phyloP scores from a whole-genome alignment of 495 filamentous ascomycete species.

The Penicillium fimorum region DNA sequence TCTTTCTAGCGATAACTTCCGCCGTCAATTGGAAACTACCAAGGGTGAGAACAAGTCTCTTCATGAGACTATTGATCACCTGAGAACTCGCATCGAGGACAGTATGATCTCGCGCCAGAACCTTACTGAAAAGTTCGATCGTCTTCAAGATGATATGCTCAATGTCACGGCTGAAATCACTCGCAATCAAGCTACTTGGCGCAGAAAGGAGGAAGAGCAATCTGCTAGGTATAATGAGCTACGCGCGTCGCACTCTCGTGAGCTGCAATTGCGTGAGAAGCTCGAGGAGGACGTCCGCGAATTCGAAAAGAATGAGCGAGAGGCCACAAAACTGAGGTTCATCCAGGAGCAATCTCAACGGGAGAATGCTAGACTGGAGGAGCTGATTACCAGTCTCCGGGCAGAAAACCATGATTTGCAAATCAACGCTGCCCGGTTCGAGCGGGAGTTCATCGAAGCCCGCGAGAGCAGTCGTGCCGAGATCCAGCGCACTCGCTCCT shows the following conservation, averaged over 20 bases:
- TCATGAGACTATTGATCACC: constrained; percentile 62
- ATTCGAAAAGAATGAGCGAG: constrained; percentile 71
- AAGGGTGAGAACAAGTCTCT: constrained; percentile 59
- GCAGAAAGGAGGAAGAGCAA: constrained; percentile 70
- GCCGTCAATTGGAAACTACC: constrained; percentile 52
- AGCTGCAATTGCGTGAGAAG: constrained; percentile 72
- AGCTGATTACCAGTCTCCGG: constrained; percentile 60
- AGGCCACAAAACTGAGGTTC: constrained; percentile 58
- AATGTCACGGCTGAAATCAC: constrained; percentile 71
- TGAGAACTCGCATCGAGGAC: constrained; percentile 79
- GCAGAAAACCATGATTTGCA: constrained; percentile 66
- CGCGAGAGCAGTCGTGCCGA: constrained; percentile 73
- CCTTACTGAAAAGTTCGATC: constrained; percentile 76
- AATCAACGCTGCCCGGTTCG: constrained; percentile 60
- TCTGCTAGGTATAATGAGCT: constrained; percentile 75
- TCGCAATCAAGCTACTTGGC: constrained; percentile 73
- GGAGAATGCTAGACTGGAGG: constrained; percentile 60
- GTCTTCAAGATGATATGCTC: constrained; percentile 81
- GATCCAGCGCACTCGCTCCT: constrained; percentile 69
- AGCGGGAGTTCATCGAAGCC: constrained; percentile 80
- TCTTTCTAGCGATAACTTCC: constrained; percentile 54
- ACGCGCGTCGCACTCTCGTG: constrained; percentile 70
- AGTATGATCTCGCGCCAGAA: constrained; percentile 72
- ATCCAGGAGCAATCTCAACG: constrained; percentile 54
- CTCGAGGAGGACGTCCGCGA: constrained; percentile 76